phyloP scores from a whole-genome alignment of 1,284 basidiomycete genomes.

The Trametes sp. region DNA sequence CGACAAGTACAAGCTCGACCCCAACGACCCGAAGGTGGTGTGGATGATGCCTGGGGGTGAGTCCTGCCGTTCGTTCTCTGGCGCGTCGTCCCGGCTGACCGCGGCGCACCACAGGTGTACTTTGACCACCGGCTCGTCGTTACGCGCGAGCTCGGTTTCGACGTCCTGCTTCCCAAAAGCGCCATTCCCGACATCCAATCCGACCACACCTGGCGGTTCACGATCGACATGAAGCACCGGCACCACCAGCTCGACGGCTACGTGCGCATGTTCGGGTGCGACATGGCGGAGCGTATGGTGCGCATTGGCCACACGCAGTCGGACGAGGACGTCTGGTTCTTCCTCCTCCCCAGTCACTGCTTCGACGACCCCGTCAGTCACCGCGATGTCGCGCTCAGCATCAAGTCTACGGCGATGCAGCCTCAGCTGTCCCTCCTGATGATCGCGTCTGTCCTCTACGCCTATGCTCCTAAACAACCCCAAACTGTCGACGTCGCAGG shows the following conservation, averaged over 20 bases:
- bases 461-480: too few species aligned
- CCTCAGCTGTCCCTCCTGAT: neutral
- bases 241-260: neutral
- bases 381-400: neutral
- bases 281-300: neutral
- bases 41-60: neutral
- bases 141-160: neutral
- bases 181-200: neutral
- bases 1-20: neutral
- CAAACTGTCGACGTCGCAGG: too few species aligned
- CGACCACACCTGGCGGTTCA: constrained; percentile 1
- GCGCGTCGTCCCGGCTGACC: neutral
- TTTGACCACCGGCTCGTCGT: neutral
- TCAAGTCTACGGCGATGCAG: neutral
- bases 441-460: neutral
- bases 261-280: neutral
- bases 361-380: neutral
- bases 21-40: neutral
- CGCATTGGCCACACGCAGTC: neutral
- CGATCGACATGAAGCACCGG: neutral
- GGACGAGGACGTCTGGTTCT: neutral
- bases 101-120: neutral
- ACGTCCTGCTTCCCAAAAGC: neutral
- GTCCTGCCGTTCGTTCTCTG: neutral
- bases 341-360: neutral